Evolutionary conservation across 495 filamentous ascomycete species (phyloP).

Genomic region (Trypethelium eluteriae): DNA sequence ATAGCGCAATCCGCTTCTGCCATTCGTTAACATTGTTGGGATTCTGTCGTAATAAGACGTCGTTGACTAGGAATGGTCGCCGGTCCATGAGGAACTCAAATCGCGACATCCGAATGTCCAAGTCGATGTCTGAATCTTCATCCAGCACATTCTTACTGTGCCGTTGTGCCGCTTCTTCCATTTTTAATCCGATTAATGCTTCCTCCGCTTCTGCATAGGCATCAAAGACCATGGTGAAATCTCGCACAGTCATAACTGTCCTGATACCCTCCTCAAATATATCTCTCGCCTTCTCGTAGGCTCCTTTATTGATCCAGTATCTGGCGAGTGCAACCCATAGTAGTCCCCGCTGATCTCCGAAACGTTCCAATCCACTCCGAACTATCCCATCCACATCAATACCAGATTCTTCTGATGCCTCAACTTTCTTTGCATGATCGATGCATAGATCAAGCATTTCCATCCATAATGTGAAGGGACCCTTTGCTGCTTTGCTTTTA

Average conservation of each 20-base stretch:
- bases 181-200: slow-evolving; percentile 80
- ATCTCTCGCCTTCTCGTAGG: slow-evolving; percentile 86
- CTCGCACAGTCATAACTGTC: slow-evolving; percentile 97
- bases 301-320: slow-evolving; percentile 90
- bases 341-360: slow-evolving; percentile 90
- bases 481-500: slow-evolving; percentile 85
- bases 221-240: slow-evolving; percentile 95
- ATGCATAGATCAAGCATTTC: slow-evolving; percentile 98
- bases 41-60: slow-evolving; percentile 91
- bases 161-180: slow-evolving; percentile 76
- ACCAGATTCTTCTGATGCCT: slow-evolving; percentile 66
- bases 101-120: slow-evolving; percentile 95
- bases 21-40: slow-evolving; percentile 95
- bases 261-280: slow-evolving; percentile 95
- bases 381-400: slow-evolving; percentile 93
- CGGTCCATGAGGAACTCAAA: slow-evolving; percentile 99
- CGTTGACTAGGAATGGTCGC: slow-evolving; percentile 91
- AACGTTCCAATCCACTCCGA: slow-evolving; percentile 83
- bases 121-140: slow-evolving; percentile 84
- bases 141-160: slow-evolving; percentile 74
- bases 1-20: slow-evolving; percentile 90
- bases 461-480: slow-evolving; percentile 93
- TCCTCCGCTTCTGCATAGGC: slow-evolving; percentile 96
- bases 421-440: slow-evolving; percentile 75
- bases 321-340: slow-evolving; percentile 94